Evolutionary conservation across 495 filamentous ascomycete genomes (phyloP).

Genomic region (Cetradonia linearis): DNA sequence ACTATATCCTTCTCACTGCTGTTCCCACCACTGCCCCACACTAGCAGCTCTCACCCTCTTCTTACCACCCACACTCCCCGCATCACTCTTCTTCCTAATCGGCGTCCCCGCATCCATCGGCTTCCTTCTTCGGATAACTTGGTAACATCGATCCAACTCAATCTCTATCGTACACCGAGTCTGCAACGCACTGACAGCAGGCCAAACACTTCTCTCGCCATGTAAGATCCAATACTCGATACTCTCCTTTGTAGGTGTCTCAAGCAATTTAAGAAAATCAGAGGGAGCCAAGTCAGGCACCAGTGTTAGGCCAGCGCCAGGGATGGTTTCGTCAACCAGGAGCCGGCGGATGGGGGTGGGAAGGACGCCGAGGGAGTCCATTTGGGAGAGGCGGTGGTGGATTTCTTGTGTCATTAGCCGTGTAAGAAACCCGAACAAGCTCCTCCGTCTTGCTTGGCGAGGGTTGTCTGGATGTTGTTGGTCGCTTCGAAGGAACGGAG

Average conservation of each 20-base stretch:
- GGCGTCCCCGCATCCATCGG: slow-evolving; percentile 31
- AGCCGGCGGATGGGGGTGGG: slow-evolving; percentile 61
- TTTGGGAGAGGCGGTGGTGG: slow-evolving; percentile 70
- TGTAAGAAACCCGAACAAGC: slow-evolving; percentile 52
- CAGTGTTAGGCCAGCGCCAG: slow-evolving; percentile 68
- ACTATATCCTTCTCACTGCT: not conserved
- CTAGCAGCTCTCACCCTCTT: slow-evolving; percentile 13
- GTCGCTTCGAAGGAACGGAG: slow-evolving; percentile 77
- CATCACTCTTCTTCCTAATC: not conserved
- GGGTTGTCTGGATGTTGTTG: slow-evolving; percentile 61
- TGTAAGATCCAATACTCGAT: slow-evolving; percentile 77
- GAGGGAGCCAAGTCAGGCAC: slow-evolving; percentile 64
- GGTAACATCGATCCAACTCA: slow-evolving; percentile 75
- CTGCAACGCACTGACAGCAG: slow-evolving; percentile 72
- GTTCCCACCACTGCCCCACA: slow-evolving; percentile 3
- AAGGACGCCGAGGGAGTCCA: slow-evolving; percentile 66
- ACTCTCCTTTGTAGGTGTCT: slow-evolving; percentile 64
- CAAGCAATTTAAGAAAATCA: slow-evolving; percentile 68
- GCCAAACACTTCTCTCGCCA: slow-evolving; percentile 86
- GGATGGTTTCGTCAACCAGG: slow-evolving; percentile 78
- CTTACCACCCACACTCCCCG: slow-evolving; percentile 2
- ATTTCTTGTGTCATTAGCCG: slow-evolving; percentile 64
- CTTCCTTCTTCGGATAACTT: slow-evolving; percentile 55
- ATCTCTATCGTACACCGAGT: slow-evolving; percentile 81
- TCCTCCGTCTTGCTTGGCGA: slow-evolving; percentile 46